Evolutionary conservation across 73 alveolate genomes (phyloP), one percentile per base, ranked within the genome.

Genomic region (Paramecium octaurelia): DNA sequence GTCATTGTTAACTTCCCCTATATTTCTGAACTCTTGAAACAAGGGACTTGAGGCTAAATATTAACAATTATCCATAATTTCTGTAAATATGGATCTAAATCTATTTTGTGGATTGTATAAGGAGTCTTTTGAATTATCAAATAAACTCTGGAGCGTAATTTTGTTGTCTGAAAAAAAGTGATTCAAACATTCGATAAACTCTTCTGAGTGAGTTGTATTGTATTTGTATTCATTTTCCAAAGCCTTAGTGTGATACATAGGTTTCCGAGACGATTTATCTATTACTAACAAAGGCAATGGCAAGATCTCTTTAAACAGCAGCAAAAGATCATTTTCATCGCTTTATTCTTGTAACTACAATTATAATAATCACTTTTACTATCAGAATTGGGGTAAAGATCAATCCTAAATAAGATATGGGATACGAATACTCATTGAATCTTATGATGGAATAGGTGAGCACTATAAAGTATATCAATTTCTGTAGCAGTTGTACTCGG

Each of bases 211-310:
- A 36, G 40, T 12, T 38, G 16, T 12, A 73, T 73, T 29, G 40
- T 73, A 73, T 73, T 73, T 73, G 40, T n/a, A 73, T 34, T 73
- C 87, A 16, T 73, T 40, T 43, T 73, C 87, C 87, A 73, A 73
- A 8, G 87, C 87, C 35, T 73, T 73, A 12, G 57, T 73, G 40
- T 73, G 57, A 73, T 36, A 73, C 6, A 73, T 3, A 11, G 87
- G 68, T 8, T 73, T 73, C 18, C 34, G 8, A 14, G 87, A 14
- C 2, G 8, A 8, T 36, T 34, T 40, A 16, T 73, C 87, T 29
- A 73, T 34, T 8, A 73, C 46, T 36, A 73, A 40, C 68, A 73
- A 10, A 29, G 87, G 34, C 16, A 21, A 31, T 31, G 84, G 84
- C 6, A 64, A 31, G 46, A 64, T 64, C 29, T 64, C 84, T 8